Evolutionary conservation across 805 yeast species (phyloP), one percentile per base, ranked within the genome.

Genomic region (Isabelozyma gotoi): DNA sequence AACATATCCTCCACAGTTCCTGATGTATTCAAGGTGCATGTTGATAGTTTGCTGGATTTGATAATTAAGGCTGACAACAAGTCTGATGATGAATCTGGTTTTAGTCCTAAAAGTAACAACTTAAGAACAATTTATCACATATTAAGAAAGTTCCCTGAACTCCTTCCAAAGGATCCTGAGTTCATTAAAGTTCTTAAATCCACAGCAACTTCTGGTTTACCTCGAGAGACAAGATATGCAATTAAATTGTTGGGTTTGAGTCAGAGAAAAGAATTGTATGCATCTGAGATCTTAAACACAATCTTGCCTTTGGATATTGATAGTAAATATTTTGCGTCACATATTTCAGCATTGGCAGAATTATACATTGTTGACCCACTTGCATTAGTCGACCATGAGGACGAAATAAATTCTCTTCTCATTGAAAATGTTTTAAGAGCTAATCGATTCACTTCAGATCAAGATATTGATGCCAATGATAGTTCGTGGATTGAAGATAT

Each of bases 211-310:
- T 51, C 55, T 1, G 92, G 92, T 0, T 62, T 77, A 2, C 80
- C 87, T 1, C 34, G 54, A 7, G 88, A 84, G 52, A 84, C 92
- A 0, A 80, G 74, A 53, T 86, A 82, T 56, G 76, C 91, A 0
- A 65, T 80, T 7, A 82, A 80, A 55, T 63, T 86, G 5, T 47
- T 87, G 6, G 73, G 80, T 2, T 65, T 79, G n/a, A 62, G 74
- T 2, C 60, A 70, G 3, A 64, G 64, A 39, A 73, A 73, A 19
- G 78, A 76, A 15, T 56, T 63, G 2, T 60, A 68, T 8, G 57
- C 73, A 4, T 57, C 67, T 1, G 61, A 67, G 14, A 62, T 82
- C 5, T 63, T 75, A 27, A 60, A 62, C 3, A 40, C 57, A 0
- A 64, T 78, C 6, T 75, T 80, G 52, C 92, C 90, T 0, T 60